Evolutionary conservation across 306 rosid species (phyloP), one percentile per base, ranked within the genome.

Genomic region (Ziziphus jujuba): DNA sequence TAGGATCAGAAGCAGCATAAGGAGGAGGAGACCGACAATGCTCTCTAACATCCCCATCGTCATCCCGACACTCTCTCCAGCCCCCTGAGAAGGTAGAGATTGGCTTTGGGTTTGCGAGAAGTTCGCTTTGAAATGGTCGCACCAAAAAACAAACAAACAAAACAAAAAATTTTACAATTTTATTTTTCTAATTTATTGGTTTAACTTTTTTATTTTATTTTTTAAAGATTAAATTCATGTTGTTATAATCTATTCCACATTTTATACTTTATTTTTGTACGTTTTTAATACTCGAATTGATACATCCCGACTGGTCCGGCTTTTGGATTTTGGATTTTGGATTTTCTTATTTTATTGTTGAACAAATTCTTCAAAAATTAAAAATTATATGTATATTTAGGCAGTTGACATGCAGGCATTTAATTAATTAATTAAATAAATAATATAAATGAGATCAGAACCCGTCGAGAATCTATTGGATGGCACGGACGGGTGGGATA

Each of bases 111-210:
- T 80, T 86, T 73, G 85, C 96, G 96, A 83, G 56, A 86, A 84
- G 72, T 65, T 83, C 92, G 97, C 97, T 72, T 88, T 88, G 92
- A 88, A 90, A 87, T 72, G 82, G 92, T 90, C 97, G 80, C 87
- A 17, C 72, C 36, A 5, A 24, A 52, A 50, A 49, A n/a, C n/a
- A n/a, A n/a, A n/a, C n/a, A 28, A 47, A 6, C 12, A 19, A 4
- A 14, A 63, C 12, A 19, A 15, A 23, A 14, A 8, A 21, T 8
- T 38, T 15, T 51, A 25, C 9, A 16, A 4, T 19, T 10, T 5
- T 35, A 8, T 20, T 20, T 3, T 19, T 47, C 14, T 6, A 1
- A 4, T 44, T 62, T 16, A n/a, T 24, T 40, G 21, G 5, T 25
- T 45, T 21, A 11, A 6, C 6, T 3, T 19, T 23, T 38, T 13